phyloP scores from a whole-genome alignment of 345 rosid genomes.

The Odontarrhena argentea region DNA sequence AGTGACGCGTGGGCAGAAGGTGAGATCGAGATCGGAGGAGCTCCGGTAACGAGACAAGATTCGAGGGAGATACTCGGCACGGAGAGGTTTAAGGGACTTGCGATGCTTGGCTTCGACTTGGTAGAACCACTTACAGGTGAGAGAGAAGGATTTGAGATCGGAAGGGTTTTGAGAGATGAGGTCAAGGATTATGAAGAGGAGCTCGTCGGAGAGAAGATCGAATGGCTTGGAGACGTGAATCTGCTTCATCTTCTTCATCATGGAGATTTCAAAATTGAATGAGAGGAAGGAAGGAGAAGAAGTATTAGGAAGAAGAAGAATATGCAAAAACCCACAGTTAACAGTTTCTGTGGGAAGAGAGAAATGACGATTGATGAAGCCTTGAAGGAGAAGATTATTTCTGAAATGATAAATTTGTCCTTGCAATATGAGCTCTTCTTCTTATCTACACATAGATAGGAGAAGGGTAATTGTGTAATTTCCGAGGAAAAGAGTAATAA shows the following conservation, averaged over 20 bases:
- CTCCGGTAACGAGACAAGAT: constrained; percentile 36
- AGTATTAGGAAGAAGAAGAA: background rate
- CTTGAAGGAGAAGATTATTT: constrained; percentile 9
- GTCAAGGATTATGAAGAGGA: constrained; percentile 48
- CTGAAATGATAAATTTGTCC: background rate
- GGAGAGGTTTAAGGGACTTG: constrained; percentile 40
- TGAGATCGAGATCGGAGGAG: constrained; percentile 47
- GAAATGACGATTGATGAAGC: background rate
- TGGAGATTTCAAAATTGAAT: too few species aligned
- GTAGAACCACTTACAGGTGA: constrained; percentile 44
- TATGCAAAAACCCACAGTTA: background rate
- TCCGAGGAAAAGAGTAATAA: too few species aligned
- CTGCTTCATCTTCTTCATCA: constrained; percentile 36
- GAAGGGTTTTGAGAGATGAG: constrained; percentile 40
- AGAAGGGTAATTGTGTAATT: constrained; percentile 9
- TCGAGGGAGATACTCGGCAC: constrained; percentile 44
- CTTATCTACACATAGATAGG: background rate
- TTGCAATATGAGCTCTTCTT: background rate
- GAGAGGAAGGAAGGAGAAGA: background rate
- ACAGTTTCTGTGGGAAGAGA: constrained; percentile 27
- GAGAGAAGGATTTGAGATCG: constrained; percentile 53
- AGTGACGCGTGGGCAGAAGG: constrained; percentile 47
- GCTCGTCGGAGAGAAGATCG: constrained; percentile 48
- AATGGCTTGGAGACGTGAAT: constrained; percentile 32
- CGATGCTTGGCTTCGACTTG: constrained; percentile 48